Conservation (phyloP, 306 rosid species). For the Dryas drummondii region DNA sequence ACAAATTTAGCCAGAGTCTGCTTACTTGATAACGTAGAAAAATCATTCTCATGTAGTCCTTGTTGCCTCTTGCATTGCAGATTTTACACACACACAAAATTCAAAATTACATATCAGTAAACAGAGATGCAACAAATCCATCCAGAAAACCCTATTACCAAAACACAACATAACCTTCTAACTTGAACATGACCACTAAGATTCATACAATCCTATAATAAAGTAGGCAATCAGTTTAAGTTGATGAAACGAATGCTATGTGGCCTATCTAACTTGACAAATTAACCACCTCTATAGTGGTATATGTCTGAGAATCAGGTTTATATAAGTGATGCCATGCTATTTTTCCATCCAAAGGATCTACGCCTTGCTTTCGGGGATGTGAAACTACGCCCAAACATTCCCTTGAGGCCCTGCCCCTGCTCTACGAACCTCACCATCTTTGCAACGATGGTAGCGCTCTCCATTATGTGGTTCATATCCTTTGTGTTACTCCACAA, state of each 20-base stretch:
- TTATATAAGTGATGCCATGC: conserved; percentile 46
- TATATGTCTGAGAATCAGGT: neutral
- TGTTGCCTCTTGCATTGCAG: neutral
- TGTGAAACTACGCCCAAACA: conserved; percentile 90
- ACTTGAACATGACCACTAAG: conserved; percentile 13
- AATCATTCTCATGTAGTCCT: neutral
- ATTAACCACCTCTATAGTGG: neutral
- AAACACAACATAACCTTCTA: conserved; percentile 12
- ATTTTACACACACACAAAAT: neutral
- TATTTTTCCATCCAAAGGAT: conserved; percentile 65
- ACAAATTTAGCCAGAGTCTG: no score
- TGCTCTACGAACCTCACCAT: conserved; percentile 72
- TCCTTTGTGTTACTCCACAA: conserved; percentile 64
- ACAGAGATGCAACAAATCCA: conserved; percentile 19
- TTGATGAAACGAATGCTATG: conserved; percentile 7
- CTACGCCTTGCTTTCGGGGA: conserved; percentile 53
- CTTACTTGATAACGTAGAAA: no score
- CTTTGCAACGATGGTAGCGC: conserved; percentile 81
- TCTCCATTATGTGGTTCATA: conserved; percentile 59
- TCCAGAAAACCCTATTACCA: conserved; percentile 11
- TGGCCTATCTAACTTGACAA: conserved; percentile 15
- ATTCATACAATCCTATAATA: conserved; percentile 19
- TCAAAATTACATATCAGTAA: conserved; percentile 10
- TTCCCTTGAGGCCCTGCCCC: conserved; percentile 83
- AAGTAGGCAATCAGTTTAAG: conserved; percentile 3